Base-by-base conservation (phyloP, 441 rosid genomes). In the Gossypium lobatum region DNA sequence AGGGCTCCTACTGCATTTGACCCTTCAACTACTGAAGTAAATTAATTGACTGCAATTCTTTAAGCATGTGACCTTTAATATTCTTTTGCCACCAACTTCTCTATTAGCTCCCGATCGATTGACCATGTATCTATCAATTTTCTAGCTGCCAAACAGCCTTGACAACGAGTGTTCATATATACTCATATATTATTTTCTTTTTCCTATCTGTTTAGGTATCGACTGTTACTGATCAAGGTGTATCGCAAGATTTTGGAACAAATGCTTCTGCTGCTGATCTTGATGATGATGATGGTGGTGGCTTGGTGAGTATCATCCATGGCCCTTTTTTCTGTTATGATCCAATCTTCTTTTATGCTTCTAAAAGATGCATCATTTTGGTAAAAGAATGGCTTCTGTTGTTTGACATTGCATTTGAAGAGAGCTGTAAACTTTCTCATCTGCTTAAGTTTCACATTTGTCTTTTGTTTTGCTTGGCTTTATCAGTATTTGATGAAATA, bases 241-340 rank as follows among this genome's bases (percentile, higher is more conserved):
- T 86, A 78, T 45, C 76, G 73, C 91, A 82, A 77, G 98, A 96
- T 59, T 76, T 80, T 77, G 93, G 86, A 64, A 80, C 89, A 46
- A 87, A 76, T 84, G 77, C 97, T 1, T 91, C 88, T 78, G 78
- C 97, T 1, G 93, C 88, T 78, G 98, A 96, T 91, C 83, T 96
- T 78, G 99, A 96, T 83, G 99, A 96, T 53, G 97, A 96, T 55
- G 99, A 96, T 53, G 98, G 99, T 39, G 92, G 93, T 75, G 98
- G 97, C 80, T 83, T 93, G 97, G 99, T 95, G 66, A 89, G 97
- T 84, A 76, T 61, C 70, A 4, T 39, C 14, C 18, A 17, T 70
- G 31, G 0, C 3, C 0, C 2, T 9, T 39, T 34, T 21, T 28
- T 17, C 17, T 70, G 13, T 53, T 34, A 18, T 31, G 13, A 31